Evolutionary conservation across 2,329 filamentous ascomycete genomes (phyloP), one percentile per base, ranked within the genome.

Genomic region (Escovopsis weberi): DNA sequence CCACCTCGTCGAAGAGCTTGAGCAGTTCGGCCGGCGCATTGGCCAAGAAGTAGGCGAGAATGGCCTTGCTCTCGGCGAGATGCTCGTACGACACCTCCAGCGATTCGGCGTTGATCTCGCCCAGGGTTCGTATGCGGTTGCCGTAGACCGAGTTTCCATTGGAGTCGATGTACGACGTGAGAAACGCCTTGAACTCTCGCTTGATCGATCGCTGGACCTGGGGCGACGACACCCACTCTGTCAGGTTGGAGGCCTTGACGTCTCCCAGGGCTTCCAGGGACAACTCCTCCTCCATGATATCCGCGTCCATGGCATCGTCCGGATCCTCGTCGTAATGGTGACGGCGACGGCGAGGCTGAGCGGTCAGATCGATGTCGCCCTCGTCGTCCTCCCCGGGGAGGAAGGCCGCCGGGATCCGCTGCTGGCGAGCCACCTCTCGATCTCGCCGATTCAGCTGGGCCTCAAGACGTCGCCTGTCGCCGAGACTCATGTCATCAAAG

Each of bases 51-150:
- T 94, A 96, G 12, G 88, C 91, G 15, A 98, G 68, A 42, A 91
- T 91, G 26, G 91, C 91, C 63, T 95, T 96, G 47, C 85, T 85
- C 37, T 84, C 80, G 7, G 85, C 82, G 15, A 98, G 70, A 60
- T 98, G 88, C 50, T 89, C 84, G 60, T 94, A 98, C 2, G 88
- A 95, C 38, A 98, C 87, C 59, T 98, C 91, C 4, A 98, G 75
- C 34, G 89, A 87, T 64, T 96, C 93, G 39, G 88, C 86, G 60
- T 98, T 98, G 59, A 95, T 74, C 63, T 96, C 89, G 68, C 91
- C 93, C n/a, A 98, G 77, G 0, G 85, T 95, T 51, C 86, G 78
- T 51, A 98, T 94, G 43, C 88, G 83, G 52, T 86, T 88, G 42
- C 91, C 91, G 59, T 98, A 98, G 40, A 98, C 87, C 0, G 91